These are phyloP conservation scores for Geranium brycei DNA, from an alignment of 345 rosid genomes.

Conservation along the genomic window DNA sequence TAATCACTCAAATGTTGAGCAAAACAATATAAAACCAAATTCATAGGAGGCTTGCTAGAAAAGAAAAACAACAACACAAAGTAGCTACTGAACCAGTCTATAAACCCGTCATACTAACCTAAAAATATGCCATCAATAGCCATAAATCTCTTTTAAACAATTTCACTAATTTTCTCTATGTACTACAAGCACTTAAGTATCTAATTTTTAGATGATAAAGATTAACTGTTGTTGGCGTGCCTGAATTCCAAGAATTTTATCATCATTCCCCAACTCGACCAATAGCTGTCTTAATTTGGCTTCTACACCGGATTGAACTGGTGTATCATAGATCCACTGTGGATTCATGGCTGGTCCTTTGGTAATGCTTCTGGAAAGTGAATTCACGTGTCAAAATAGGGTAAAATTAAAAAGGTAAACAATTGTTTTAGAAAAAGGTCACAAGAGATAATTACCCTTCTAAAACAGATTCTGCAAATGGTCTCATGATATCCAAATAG, in stretches of 20 bases:
- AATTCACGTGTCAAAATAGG: constrained; percentile 13
- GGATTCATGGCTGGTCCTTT: constrained; percentile 45
- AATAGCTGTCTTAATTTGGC: constrained; percentile 68
- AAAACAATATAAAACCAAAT: too few relatives aligned
- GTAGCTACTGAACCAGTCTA: too few relatives aligned
- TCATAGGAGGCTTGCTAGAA: too few relatives aligned
- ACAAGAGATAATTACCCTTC: constrained; percentile 47
- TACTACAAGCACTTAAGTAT: not conserved
- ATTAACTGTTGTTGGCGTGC: constrained; percentile 15
- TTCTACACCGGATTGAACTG: constrained; percentile 68
- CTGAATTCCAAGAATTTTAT: constrained; percentile 87
- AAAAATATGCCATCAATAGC: too few relatives aligned
- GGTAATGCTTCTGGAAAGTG: constrained; percentile 40
- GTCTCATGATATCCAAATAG: constrained; percentile 90
- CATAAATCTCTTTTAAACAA: too few relatives aligned
- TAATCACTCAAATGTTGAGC: too few relatives aligned
- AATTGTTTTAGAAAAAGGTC: constrained; percentile 10
- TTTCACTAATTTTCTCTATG: not conserved
- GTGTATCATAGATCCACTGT: constrained; percentile 64
- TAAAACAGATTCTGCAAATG: constrained; percentile 87
- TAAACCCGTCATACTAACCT: too few relatives aligned
- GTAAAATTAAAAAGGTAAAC: not conserved
- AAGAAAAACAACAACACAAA: too few relatives aligned
- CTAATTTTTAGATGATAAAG: not conserved
- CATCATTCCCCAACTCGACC: constrained; percentile 57